phyloP scores from a whole-genome alignment of 164 flowering plant species.

The Macadamia integrifolia region DNA sequence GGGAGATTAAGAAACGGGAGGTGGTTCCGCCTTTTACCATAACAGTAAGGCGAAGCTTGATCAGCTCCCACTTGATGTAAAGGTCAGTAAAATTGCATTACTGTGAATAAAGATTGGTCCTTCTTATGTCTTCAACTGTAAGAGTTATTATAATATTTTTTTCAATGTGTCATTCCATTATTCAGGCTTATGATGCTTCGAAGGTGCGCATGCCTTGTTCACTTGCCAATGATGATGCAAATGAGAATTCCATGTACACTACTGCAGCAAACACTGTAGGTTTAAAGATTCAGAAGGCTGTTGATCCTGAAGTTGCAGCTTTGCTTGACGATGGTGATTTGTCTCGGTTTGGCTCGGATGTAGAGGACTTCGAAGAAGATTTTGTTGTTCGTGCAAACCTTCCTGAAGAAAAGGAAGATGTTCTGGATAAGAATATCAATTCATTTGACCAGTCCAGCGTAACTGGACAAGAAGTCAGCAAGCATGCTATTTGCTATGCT shows the following conservation, averaged over 20 bases:
- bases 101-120: background rate
- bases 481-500: background rate
- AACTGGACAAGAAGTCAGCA: background rate
- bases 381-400: conserved; percentile 72
- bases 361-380: conserved; percentile 92
- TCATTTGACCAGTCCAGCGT: conserved; percentile 13
- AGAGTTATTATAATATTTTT: background rate
- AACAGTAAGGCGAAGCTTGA: conserved; percentile 64
- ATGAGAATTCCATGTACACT: conserved; percentile 35
- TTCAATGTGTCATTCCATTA: background rate
- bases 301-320: conserved; percentile 77
- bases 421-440: conserved; percentile 20
- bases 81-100: conserved; percentile 38
- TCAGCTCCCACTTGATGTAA: conserved; percentile 61
- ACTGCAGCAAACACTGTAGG: conserved; percentile 57
- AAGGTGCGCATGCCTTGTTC: conserved; percentile 32
- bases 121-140: background rate
- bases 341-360: conserved; percentile 70
- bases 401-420: conserved; percentile 35
- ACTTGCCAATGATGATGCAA: conserved; percentile 25
- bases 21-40: conserved; percentile 61
- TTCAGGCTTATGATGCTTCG: conserved; percentile 90
- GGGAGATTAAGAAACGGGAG: conserved; percentile 85
- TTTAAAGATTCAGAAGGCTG: conserved; percentile 58
- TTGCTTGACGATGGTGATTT: conserved; percentile 65